Base-by-base conservation (phyloP, 495 filamentous ascomycete genomes). In the Aspergillus funiculosus region DNA sequence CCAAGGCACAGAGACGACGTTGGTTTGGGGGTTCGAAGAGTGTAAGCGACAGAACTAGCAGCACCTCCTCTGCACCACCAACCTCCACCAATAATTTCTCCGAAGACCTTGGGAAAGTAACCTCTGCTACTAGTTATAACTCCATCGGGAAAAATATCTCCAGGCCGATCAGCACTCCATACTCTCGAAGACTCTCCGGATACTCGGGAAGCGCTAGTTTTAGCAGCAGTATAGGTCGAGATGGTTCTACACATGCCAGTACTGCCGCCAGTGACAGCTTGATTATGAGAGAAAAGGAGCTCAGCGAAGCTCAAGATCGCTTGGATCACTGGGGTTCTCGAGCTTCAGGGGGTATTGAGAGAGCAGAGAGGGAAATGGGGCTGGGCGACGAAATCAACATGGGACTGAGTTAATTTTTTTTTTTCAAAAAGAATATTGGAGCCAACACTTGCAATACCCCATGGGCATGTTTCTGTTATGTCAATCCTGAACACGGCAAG, bases 351-450 rank as follows among this genome's bases (percentile, higher is more conserved):
- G 69, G 69, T 0, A 72, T 62, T 4, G 69, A 71, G 41, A 53
- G 73, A 46, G 65, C 64, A 29, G 64, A 71, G 53, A 39, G 72
- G 39, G 62, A 72, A 54, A 54, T 70, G 56, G 74, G 74, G 4
- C 42, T 74, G 24, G 69, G 72, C 10, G 74, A 78, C 54, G 74
- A 78, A 39, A 61, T 74, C 6, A 72, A 72, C 45, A 78, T 78
- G 74, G 74, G 67, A 14, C 49, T 78, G 50, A 76, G 74, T 50
- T 78, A 62, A 71, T 43, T 38, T 17, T 30, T 44, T 35, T 30
- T 5, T 29, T 11, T 43, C 15, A 8, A 17, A 7, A 43, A 8
- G 17, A 10, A 27, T 13, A 8, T 25, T 37, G 24, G 11, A 22
- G 11, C 8, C 18, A 19, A 13, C 35, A 29, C 31, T 21, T 14